Conservation (phyloP, 2,329 filamentous ascomycete species). For the Exophiala sp. region DNA sequence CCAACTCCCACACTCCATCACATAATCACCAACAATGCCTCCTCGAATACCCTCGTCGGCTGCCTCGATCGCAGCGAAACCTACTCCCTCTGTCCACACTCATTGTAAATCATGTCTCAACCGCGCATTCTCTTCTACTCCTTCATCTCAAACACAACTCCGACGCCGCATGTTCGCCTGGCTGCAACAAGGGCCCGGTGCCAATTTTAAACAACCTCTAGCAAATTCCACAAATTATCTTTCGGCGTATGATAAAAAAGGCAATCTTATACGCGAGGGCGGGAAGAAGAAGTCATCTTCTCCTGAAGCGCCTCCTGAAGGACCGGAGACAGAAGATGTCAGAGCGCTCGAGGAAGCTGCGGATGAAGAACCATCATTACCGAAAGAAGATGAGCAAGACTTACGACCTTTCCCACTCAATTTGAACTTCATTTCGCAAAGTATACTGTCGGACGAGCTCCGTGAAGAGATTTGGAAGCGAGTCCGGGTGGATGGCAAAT, state of each 20-base stretch:
- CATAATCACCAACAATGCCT: conserved; percentile 15
- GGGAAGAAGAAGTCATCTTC: background rate
- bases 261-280: conserved; percentile 41
- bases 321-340: conserved; percentile 8
- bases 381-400: conserved; percentile 21
- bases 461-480: conserved; percentile 67
- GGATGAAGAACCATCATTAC: conserved; percentile 32
- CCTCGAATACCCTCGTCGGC: conserved; percentile 22
- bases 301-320: background rate
- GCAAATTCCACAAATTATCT: conserved; percentile 51
- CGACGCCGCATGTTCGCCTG: conserved; percentile 54
- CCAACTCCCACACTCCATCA: background rate
- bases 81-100: conserved; percentile 22
- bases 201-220: conserved; percentile 44
- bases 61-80: conserved; percentile 9
- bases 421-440: conserved; percentile 60
- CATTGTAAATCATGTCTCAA: conserved; percentile 28
- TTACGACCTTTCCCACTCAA: conserved; percentile 68
- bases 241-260: conserved; percentile 47
- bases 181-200: conserved; percentile 52
- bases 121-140: conserved; percentile 28
- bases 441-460: conserved; percentile 66
- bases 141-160: conserved; percentile 41
- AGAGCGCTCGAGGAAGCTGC: conserved; percentile 30
- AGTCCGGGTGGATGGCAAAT: conserved; percentile 59